Base-by-base conservation (phyloP, 768 basidiomycete genomes). In the Inosperma sp. region DNA sequence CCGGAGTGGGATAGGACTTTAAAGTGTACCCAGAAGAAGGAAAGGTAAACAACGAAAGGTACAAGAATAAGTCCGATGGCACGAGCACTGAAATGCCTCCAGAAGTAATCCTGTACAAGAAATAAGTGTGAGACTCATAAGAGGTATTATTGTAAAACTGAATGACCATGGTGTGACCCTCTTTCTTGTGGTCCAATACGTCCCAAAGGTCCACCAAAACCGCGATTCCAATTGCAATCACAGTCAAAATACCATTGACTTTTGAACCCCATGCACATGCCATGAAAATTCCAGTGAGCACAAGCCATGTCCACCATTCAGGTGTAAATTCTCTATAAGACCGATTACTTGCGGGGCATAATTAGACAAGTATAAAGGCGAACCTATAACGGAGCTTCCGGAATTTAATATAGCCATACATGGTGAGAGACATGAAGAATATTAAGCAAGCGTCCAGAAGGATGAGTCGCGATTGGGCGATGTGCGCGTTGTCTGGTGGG, bases 241-340 rank as follows among this genome's bases (percentile, higher is more conserved):
- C 97, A 2, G 93, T 93, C 54, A 99, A 76, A 41, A 98, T 74
- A 29, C 96, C 96, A 59, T 97, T 97, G 70, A 98, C 96, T 69
- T 99, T 99, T 62, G 94, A 95, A 4, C 89, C 92, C 80, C 96
- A 89, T 2, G 93, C 91, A 67, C 93, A 93, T 27, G 93, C 92
- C 81, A 99, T 90, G 69, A 88, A 93, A 49, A 85, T 75, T 16
- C 96, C 96, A 2, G 95, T 97, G 2, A 86, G 77, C 34, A 86
- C 65, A 33, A 98, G 75, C 95, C 96, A 99, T 34, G 80, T 79
- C 91, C 93, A 99, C 96, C 96, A 99, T 56, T 84, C 80, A 0
- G 78, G 72, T 0, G 90, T 78, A 65, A 95, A 99, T 62, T 93
- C 88, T 64, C 93, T 93, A 6, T 29, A 31, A 31, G 13, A 42